Percentiles rank a stretch among this genome's conserved stretches.
Evolutionary conservation across 1,139 yeast species (phyloP).

Genomic region (Blastobotrys arbuscula): DNA sequence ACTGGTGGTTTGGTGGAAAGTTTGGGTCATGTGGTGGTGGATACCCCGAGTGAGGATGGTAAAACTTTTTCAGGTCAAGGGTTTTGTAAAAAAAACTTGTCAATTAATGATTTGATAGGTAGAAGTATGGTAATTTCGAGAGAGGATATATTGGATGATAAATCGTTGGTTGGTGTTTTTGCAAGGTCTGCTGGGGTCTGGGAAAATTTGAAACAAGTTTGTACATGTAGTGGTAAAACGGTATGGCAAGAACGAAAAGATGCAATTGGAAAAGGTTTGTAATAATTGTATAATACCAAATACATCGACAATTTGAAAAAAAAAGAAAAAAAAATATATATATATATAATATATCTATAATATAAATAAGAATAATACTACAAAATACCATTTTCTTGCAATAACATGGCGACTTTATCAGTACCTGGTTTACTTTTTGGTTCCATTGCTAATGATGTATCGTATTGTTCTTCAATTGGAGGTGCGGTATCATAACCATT

Average conservation of each 20-base stretch:
- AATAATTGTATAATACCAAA: background rate
- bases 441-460: conserved; percentile 65
- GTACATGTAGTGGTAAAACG: conserved; percentile 92
- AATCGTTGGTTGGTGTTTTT: conserved; percentile 71
- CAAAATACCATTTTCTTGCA: conserved; percentile 31
- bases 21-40: conserved; percentile 38
- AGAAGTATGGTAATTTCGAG: conserved; percentile 62
- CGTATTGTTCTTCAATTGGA: conserved; percentile 76
- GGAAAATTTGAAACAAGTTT: conserved; percentile 91
- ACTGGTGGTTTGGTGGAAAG: conserved; percentile 55
- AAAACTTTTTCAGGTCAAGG: conserved; percentile 54
- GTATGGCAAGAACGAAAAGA: conserved; percentile 92
- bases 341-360: conserved; percentile 2
- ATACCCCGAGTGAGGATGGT: conserved; percentile 31
- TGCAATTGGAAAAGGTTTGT: conserved; percentile 50
- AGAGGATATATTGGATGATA: conserved; percentile 35
- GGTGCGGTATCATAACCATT: conserved; percentile 59
- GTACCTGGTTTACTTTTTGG: conserved; percentile 48
- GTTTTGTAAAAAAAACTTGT: conserved; percentile 45
- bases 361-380: conserved; percentile 13
- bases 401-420: conserved; percentile 23
- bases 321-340: background rate
- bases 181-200: conserved; percentile 97
- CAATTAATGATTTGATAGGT: conserved; percentile 67
- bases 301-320: conserved; percentile 24